Evolutionary conservation across 305 asterid genomes (phyloP).

Genomic region (Fraxinus nigra): DNA sequence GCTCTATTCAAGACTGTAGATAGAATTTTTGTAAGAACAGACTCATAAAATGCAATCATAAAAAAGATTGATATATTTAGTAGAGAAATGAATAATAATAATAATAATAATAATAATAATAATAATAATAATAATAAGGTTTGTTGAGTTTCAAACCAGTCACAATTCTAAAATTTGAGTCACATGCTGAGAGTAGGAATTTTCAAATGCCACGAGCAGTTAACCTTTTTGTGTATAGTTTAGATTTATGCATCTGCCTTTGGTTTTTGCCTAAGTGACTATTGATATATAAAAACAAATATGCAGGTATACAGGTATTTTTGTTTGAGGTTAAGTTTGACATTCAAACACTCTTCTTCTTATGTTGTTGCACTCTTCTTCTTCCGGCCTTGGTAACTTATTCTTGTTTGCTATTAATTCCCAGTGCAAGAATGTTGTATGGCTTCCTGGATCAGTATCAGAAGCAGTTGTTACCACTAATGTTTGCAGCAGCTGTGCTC

Average conservation of each 20-base stretch:
- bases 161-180: neutral
- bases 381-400: constrained; percentile 14
- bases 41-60: neutral
- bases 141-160: neutral
- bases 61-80: neutral
- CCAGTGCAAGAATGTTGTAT: constrained; percentile 88
- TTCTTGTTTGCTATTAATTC: constrained; percentile 21
- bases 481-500: constrained; percentile 68
- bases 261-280: neutral
- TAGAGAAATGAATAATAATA: neutral
- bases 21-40: neutral
- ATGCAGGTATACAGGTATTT: neutral
- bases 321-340: constrained; percentile 17
- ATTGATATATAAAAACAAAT: neutral
- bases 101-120: neutral
- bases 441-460: constrained; percentile 91
- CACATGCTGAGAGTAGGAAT: neutral
- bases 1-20: neutral
- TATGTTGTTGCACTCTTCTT: constrained; percentile 2
- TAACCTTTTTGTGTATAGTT: neutral
- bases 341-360: constrained; percentile 11
- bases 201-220: neutral
- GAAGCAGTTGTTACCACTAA: constrained; percentile 72
- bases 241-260: constrained; percentile 7
- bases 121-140: neutral